Evolutionary conservation across 176 grass and related monocot species (phyloP).

Genomic region (Poa annua): DNA sequence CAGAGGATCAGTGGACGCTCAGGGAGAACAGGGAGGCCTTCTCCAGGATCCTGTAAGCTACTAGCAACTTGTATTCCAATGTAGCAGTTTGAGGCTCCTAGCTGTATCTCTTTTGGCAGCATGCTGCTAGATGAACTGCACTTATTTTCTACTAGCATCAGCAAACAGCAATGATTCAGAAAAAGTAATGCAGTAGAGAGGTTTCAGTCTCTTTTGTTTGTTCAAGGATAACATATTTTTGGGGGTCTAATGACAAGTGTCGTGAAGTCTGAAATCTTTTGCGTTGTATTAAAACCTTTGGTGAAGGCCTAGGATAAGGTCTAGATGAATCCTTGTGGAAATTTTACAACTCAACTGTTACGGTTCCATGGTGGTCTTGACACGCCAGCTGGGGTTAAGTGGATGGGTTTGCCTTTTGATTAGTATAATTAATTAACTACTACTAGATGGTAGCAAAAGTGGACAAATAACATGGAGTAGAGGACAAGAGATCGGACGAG

Average conservation of each 20-base stretch:
- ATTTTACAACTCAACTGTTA: neutral
- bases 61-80: conserved; percentile 38
- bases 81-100: conserved; percentile 21
- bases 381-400: neutral
- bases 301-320: neutral
- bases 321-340: neutral
- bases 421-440: conserved; percentile 29
- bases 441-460: conserved; percentile 25
- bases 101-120: conserved; percentile 38
- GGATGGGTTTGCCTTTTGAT: conserved; percentile 38
- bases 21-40: conserved; percentile 92
- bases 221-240: neutral
- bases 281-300: neutral
- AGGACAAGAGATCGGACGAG: conserved; percentile 42
- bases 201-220: too few species aligned
- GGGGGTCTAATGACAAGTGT: neutral
- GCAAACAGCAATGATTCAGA: conserved; percentile 21
- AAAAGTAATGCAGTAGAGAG: neutral
- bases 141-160: conserved; percentile 44
- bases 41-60: conserved; percentile 91
- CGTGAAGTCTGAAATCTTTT: neutral
- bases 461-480: conserved; percentile 36
- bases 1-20: conserved; percentile 93
- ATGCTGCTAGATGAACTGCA: conserved; percentile 25
- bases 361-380: neutral